A percentile compares a stretch with the other conserved stretches of the same genome.
Conservation (phyloP, 331 rosid genomes). For the Rhamnella rubrinervis region DNA sequence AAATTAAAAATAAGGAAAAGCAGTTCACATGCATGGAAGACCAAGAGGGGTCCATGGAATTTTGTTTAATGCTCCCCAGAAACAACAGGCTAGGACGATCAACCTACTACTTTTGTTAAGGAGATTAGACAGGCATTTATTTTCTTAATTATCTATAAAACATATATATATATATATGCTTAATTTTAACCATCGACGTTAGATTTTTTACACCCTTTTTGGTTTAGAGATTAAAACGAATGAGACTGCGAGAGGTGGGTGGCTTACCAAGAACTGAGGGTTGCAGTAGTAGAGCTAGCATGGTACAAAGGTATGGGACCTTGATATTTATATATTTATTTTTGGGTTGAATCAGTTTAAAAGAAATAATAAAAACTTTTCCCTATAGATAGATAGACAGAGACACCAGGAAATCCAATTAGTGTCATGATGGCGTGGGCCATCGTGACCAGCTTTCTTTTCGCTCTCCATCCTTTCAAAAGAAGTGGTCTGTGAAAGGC, state of each 20-base stretch:
- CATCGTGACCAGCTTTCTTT: background rate
- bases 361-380: background rate
- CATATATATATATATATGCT: too few species aligned
- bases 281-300: background rate
- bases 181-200: too few species aligned
- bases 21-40: slow-evolving; percentile 16
- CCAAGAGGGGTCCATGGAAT: background rate
- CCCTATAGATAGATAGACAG: background rate
- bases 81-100: too few species aligned
- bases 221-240: too few species aligned
- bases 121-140: too few species aligned
- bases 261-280: too few species aligned
- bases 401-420: slow-evolving; percentile 22
- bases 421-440: slow-evolving; percentile 12
- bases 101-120: too few species aligned
- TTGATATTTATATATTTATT: background rate
- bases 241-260: too few species aligned
- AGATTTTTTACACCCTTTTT: too few species aligned
- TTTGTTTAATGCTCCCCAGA: background rate
- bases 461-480: slow-evolving; percentile 4
- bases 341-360: background rate
- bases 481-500: slow-evolving; percentile 19
- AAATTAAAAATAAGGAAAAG: background rate
- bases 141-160: too few species aligned
- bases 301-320: background rate